Base-by-base conservation (phyloP, 73 alveolate genomes). In the Paramecium tetraurelia region DNA sequence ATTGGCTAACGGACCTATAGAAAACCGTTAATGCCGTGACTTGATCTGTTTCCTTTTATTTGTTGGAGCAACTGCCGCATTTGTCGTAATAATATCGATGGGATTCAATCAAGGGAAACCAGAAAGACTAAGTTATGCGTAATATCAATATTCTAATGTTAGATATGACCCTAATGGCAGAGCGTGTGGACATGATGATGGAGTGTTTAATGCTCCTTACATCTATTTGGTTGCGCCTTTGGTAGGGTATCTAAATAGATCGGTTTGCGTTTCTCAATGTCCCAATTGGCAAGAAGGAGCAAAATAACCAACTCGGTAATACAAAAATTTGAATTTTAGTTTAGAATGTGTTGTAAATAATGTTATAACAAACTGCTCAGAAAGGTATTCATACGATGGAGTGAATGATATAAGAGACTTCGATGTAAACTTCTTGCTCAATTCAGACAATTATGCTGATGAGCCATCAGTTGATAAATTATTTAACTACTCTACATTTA, bases 161-260 rank as follows among this genome's bases (percentile, higher is more conserved):
- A 80, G 90, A 10, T 80, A 80, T 80, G 90, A 80, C 27, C 72
- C 90, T 20, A 63, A 80, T 80, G 90, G 90, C 11, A 80, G 90
- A 80, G 90, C 90, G 3, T 80, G 90, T 48, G 90, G 90, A 21
- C 72, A 80, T 43, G 90, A 80, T 46, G 76, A 33, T 18, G 90
- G 72, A n/a, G 90, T 80, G n/a, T 31, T 18, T 18, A 48, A 20
- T 43, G 90, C 90, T 18, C 90, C 90, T 12, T 80, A 41, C 29
- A 80, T 80, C 24, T 80, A 80, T 43, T 24, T 80, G 27, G 90
- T 80, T 4, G 90, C 90, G 7, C 90, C 90, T 24, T 80, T 31
- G 12, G 76, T 46, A n/a, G 90, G 90, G 5, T 35, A 44, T 80
- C 48, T 80, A 29, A 80, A 80, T 14, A 80, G 90, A 80, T 80